Conservation (phyloP, 805 yeast species). For the Torulaspora gathmanii region DNA sequence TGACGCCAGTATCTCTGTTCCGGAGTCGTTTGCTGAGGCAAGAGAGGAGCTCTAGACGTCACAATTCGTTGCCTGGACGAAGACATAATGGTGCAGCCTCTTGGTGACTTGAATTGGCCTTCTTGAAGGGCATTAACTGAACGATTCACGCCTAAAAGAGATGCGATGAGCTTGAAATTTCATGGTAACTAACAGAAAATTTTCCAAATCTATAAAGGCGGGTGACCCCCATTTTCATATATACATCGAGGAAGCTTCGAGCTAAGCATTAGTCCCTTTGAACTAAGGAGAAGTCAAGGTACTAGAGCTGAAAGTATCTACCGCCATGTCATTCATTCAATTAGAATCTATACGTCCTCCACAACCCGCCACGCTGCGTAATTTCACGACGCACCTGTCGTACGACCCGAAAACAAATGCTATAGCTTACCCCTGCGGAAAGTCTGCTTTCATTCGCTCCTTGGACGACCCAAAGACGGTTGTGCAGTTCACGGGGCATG, state of each 20-base stretch:
- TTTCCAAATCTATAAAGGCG: constrained; percentile 4
- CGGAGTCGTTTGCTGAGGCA: constrained; percentile 77
- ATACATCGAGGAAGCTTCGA: background rate
- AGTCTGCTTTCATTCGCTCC: constrained; percentile 68
- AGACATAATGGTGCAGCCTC: constrained; percentile 49
- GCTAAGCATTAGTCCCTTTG: background rate
- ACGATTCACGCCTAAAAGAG: background rate
- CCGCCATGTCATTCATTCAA: constrained; percentile 21
- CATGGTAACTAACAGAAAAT: constrained; percentile 3
- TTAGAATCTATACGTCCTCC: constrained; percentile 55
- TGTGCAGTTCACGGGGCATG: constrained; percentile 70
- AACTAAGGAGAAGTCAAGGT: background rate
- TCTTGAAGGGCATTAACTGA: background rate
- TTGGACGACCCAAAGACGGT: constrained; percentile 45
- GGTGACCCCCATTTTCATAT: background rate
- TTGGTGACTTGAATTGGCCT: background rate
- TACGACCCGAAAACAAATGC: constrained; percentile 66
- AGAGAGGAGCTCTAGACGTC: constrained; percentile 63
- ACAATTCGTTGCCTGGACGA: constrained; percentile 61
- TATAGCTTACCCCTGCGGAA: constrained; percentile 77
- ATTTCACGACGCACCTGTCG: constrained; percentile 61
- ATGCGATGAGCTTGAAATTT: constrained; percentile 7
- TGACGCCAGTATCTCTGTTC: constrained; percentile 94
- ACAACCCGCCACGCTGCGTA: constrained; percentile 73
- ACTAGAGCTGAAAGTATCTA: background rate